Percentiles rank a stretch among this genome's conserved stretches.
phyloP scores from a whole-genome alignment of 257 asterid genomes.

The Capsicum chinense region DNA sequence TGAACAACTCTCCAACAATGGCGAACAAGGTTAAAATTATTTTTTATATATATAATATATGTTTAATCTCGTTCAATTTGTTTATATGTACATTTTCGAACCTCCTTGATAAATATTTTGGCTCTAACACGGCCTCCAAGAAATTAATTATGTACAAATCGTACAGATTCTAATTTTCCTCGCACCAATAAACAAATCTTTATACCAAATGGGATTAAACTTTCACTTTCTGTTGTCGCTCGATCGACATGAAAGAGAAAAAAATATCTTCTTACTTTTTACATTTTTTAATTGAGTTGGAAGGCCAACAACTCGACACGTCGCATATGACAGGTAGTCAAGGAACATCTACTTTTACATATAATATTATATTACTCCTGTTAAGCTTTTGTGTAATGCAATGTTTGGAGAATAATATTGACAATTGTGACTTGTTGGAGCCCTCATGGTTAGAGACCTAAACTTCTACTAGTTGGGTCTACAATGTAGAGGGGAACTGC shows the following conservation, averaged over 20 bases:
- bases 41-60: no score
- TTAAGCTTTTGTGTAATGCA: not conserved
- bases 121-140: no score
- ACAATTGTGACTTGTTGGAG: no score
- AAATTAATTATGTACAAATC: not conserved
- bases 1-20: no score
- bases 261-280: not conserved
- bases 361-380: not conserved
- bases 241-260: constrained; percentile 11
- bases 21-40: no score
- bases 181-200: constrained; percentile 13
- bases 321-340: not conserved
- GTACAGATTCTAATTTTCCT: not conserved
- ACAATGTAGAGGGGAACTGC: not conserved
- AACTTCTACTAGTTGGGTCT: no score
- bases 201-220: not conserved
- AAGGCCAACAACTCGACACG: not conserved
- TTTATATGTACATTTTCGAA: no score
- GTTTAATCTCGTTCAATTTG: no score
- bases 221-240: not conserved
- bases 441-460: no score
- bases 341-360: not conserved
- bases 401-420: not conserved
- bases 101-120: no score
- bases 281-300: not conserved